Evolutionary conservation across 805 yeast species (phyloP), one percentile per base, ranked within the genome.

Genomic region (Lachancea dasiensis): DNA sequence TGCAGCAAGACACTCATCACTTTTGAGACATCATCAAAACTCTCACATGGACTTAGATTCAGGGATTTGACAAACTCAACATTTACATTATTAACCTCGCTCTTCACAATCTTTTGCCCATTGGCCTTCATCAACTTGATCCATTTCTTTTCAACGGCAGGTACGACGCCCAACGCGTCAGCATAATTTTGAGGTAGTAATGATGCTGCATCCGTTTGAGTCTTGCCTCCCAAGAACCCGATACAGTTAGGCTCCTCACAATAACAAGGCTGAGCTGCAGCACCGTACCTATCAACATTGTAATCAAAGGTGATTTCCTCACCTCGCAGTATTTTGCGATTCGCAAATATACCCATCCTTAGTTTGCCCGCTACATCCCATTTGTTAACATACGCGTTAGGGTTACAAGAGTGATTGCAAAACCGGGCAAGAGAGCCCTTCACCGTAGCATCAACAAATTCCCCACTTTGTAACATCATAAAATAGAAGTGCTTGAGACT

Each of bases 281-380:
- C 95, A 21, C 98, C 98, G 58, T 89, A 90, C 46, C 97, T 70
- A 61, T 90, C 98, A 23, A 92, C 97, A 53, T 90, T 90, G 61
- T 90, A 90, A 49, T 68, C 69, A 45, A 68, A 68, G 1, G 97
- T 86, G 48, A 90, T 77, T 58, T 90, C 98, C 60, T 92, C 97
- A 38, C 96, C 41, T 42, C 61, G 60, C 6, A 47, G 31, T 36
- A 90, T 86, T 19, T 69, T 61, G 46, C 95, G 68, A 49, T 83
- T 83, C 35, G 97, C 85, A 58, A 90, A 92, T 17, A 90, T 83
- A 20, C 97, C 98, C 97, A 92, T 92, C 47, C 86, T 72, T 40
- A 86, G 69, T 56, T 86, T 82, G 43, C 83, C 85, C 20, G 87
- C 87, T 10, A 90, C 97, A 13, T 89, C 92, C 98, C 98, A 90